Percentiles rank a stretch among this genome's conserved stretches.
phyloP scores from a whole-genome alignment of 2,329 filamentous ascomycete species.

The Talaromyces sp. region DNA sequence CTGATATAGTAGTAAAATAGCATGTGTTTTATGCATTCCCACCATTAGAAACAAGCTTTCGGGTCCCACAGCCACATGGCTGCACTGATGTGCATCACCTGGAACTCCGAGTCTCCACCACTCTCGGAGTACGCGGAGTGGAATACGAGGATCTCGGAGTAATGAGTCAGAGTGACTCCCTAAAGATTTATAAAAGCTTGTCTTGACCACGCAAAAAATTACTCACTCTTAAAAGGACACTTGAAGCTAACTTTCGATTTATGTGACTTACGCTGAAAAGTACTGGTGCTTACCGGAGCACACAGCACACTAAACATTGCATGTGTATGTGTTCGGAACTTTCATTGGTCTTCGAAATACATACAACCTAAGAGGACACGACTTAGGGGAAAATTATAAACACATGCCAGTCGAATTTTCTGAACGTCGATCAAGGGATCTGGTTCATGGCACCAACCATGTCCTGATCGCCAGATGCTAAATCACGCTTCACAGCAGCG shows the following conservation, averaged over 20 bases:
- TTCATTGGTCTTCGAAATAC: not conserved
- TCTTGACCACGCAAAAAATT: not conserved
- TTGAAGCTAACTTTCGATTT: not conserved
- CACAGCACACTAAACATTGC: not conserved
- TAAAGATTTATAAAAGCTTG: not conserved
- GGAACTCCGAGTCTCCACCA: not conserved
- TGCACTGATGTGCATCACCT: not conserved
- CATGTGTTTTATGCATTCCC: not conserved
- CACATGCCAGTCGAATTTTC: not conserved
- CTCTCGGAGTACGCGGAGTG: not conserved
- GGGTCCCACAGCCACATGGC: not conserved
- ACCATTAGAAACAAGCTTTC: not conserved
- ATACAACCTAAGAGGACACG: not conserved
- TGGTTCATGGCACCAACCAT: conserved; percentile 24
- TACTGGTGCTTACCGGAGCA: not conserved
- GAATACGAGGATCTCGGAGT: not conserved
- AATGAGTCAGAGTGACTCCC: not conserved
- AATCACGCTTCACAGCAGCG: conserved; percentile 14
- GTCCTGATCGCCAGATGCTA: conserved; percentile 20
- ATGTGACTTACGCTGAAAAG: not conserved
- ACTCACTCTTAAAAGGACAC: not conserved
- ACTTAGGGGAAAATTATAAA: not conserved
- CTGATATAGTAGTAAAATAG: not conserved
- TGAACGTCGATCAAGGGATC: conserved; percentile 11
- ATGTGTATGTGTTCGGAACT: not conserved